Base-by-base conservation (phyloP, 2,329 filamentous ascomycete genomes). In the Pezicula neosporulosa region DNA sequence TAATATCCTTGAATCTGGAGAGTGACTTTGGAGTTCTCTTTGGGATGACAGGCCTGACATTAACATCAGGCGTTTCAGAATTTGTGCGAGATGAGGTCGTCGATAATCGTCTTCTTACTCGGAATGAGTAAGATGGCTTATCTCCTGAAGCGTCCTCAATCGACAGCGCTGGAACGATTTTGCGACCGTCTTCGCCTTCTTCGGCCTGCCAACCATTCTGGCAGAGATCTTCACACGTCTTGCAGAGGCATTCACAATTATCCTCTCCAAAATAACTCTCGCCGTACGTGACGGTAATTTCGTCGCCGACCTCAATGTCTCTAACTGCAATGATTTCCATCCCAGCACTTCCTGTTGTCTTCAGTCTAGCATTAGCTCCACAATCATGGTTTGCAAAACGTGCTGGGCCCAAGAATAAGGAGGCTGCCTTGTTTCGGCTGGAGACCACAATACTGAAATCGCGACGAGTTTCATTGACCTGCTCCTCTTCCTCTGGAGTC, bases 361-460 rank as follows among this genome's bases (percentile, higher is more conserved):
- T 86, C 42, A 99, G 80, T 64, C 86, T 83, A 8, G 92, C 92
- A 72, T 97, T 99, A 30, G 94, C 90, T 60, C 88, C 81, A 72
- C 94, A 99, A 69, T 99, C 94, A 70, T 99, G 94, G 66, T 99
- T 99, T 24, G 94, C 91, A 68, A 99, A 97, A 47, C 94, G 85
- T 33, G 94, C 94, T 7, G 94, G 95, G 0, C 94, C 94, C 66
- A 99, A 85, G 66, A 99, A 97, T 39, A 99, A 75, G 47, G 90
- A 96, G 28, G 92, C 88, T 54, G 87, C 87, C 71, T 96, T 97
- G 71, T 89, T 93, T 52, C 94, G 82, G 59, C 90, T 93, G 56
- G 92, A 96, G 65, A 97, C 89, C 30, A 99, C 92, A 57, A 99
- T 92, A 68, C 92, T 97, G 68, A 99, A 99, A 66, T 99, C 94